A percentile compares a stretch with the other conserved stretches of the same genome.
These are phyloP conservation scores for Dactylellina sp. DNA, from an alignment of 2,329 filamentous ascomycete genomes.

Conservation along the genomic window DNA sequence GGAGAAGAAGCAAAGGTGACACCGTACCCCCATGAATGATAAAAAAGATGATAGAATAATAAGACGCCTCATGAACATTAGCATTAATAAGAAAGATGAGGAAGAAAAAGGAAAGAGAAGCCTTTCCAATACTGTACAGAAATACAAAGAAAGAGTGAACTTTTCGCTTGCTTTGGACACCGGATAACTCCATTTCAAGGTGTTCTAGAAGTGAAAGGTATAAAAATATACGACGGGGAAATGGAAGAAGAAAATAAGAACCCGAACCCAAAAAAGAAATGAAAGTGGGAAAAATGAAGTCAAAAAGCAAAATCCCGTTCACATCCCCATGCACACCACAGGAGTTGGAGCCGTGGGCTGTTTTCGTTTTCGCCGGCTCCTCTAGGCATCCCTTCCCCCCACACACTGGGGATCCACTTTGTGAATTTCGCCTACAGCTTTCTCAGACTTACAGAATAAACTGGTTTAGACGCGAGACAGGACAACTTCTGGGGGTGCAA, in stretches of 20 bases:
- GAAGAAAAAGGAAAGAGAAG: constrained; percentile 47
- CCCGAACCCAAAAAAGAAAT: constrained; percentile 49
- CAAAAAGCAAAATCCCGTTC: constrained; percentile 59
- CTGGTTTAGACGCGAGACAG: constrained; percentile 54
- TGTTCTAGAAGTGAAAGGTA: constrained; percentile 54
- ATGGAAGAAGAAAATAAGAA: constrained; percentile 58
- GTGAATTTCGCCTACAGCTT: constrained; percentile 38
- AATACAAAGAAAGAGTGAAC: constrained; percentile 50
- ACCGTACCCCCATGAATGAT: constrained; percentile 24
- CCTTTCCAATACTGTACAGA: constrained; percentile 49
- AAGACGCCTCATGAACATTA: constrained; percentile 45
- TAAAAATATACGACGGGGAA: constrained; percentile 53
- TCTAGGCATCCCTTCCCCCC: constrained; percentile 38
- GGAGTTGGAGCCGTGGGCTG: constrained; percentile 10
- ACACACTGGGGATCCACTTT: constrained; percentile 38
- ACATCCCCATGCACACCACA: constrained; percentile 38
- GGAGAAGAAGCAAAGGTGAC: constrained; percentile 15
- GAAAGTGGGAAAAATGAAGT: constrained; percentile 33
- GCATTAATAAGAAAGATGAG: constrained; percentile 35
- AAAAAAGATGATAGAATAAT: constrained; percentile 23
- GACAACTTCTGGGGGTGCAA: constrained; percentile 56
- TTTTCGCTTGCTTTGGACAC: constrained; percentile 54
- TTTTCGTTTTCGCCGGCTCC: constrained; percentile 15
- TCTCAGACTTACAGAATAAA: constrained; percentile 47
- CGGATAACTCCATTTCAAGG: constrained; percentile 48